Percentiles rank a stretch among this genome's conserved stretches.
phyloP scores from a whole-genome alignment of 164 flowering plant species.

The Vitis cinerea region DNA sequence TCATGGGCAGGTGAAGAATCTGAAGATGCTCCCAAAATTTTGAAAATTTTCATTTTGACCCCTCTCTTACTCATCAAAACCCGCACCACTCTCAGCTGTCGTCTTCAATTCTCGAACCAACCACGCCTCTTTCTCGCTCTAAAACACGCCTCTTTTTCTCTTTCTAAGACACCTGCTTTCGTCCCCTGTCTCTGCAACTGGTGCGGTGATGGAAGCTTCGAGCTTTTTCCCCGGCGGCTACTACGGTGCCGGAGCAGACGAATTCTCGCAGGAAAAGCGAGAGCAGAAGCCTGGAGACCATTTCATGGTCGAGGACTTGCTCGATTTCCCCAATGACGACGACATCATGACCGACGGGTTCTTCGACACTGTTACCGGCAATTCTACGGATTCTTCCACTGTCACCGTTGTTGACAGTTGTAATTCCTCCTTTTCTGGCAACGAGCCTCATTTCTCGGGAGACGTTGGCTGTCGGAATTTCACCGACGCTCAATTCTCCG shows the following conservation, averaged over 20 bases:
- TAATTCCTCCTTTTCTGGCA: slow-evolving; percentile 62
- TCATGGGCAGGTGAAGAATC: slow-evolving; percentile 6
- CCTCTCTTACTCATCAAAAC: slow-evolving; percentile 41
- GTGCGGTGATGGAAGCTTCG: slow-evolving; percentile 23
- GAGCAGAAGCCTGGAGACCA: slow-evolving; percentile 24
- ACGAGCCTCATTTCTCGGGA: slow-evolving; percentile 33
- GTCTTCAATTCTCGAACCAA: slow-evolving; percentile 8
- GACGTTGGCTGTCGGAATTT: slow-evolving; percentile 30
- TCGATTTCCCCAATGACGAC: slow-evolving; percentile 54
- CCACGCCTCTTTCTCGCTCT: not conserved
- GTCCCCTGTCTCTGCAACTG: not conserved
- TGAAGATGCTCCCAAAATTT: slow-evolving; percentile 16
- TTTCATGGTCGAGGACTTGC: slow-evolving; percentile 51
- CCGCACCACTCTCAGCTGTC: slow-evolving; percentile 19
- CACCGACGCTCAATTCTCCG: slow-evolving; percentile 53
- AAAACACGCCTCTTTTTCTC: slow-evolving; percentile 7
- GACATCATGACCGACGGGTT: slow-evolving; percentile 37
- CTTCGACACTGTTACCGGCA: slow-evolving; percentile 29
- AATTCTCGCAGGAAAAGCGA: slow-evolving; percentile 19
- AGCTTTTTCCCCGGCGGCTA: slow-evolving; percentile 22
- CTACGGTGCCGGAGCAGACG: slow-evolving; percentile 10
- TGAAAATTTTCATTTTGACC: slow-evolving; percentile 23
- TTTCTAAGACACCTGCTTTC: not conserved
- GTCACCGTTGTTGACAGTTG: slow-evolving; percentile 51
- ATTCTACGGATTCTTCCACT: slow-evolving; percentile 42